Evolutionary conservation across 2,329 filamentous ascomycete genomes (phyloP).

Genomic region (Ilyonectria sp.): DNA sequence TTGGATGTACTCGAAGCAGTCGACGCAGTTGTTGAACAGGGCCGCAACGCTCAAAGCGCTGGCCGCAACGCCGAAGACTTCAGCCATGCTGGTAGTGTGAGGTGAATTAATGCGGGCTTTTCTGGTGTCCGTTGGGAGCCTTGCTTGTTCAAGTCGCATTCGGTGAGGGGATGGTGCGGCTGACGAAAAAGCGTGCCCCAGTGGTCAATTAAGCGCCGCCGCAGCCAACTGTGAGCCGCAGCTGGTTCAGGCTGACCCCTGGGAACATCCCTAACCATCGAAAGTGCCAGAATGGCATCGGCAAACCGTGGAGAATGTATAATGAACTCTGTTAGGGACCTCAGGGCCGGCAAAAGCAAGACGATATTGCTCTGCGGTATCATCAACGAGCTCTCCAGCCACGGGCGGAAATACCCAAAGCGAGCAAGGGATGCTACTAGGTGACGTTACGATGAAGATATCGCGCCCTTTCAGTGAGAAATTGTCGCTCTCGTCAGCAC

Average conservation of each 20-base stretch:
- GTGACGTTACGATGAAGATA: too few relatives aligned
- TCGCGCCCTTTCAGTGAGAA: too few relatives aligned
- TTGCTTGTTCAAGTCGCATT: not conserved
- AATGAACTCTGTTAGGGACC: not conserved
- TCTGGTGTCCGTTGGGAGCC: not conserved
- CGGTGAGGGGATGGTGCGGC: not conserved
- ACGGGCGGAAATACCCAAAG: too few relatives aligned
- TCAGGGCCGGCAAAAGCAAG: not conserved
- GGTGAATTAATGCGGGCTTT: not conserved
- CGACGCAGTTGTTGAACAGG: conserved; percentile 56
- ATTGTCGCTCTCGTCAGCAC: too few relatives aligned
- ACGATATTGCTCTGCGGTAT: too few relatives aligned
- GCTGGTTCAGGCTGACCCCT: not conserved
- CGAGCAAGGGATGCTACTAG: too few relatives aligned
- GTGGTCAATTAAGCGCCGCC: conserved; percentile 4
- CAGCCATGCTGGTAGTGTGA: conserved; percentile 12
- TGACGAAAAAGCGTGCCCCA: not conserved
- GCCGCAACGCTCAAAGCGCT: conserved; percentile 53
- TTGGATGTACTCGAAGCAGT: conserved; percentile 59
- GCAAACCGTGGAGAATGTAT: not conserved
- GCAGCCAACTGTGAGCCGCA: not conserved
- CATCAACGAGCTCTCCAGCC: too few relatives aligned
- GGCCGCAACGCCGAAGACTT: conserved; percentile 41
- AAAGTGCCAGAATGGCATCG: not conserved
- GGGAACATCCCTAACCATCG: not conserved